These are phyloP conservation scores for Capronia coronata DNA, from an alignment of 2,329 filamentous ascomycete genomes.

Conservation along the genomic window DNA sequence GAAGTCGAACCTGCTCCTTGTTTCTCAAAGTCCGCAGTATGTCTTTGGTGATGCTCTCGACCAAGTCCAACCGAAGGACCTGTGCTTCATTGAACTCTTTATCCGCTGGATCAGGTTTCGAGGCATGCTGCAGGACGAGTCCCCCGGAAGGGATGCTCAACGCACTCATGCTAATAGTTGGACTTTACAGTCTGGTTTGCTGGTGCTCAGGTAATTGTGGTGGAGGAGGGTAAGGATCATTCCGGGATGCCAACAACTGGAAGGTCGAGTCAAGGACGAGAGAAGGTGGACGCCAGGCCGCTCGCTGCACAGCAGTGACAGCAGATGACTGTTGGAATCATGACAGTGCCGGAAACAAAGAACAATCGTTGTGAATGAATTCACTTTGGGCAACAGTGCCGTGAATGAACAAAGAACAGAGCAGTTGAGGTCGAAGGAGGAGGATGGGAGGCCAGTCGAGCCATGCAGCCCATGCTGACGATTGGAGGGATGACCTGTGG, in stretches of 20 bases:
- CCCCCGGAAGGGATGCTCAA: constrained; percentile 22
- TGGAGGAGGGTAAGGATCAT: constrained; percentile 7
- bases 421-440: constrained; percentile 15
- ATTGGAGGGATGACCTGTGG: constrained; percentile 23
- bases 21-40: constrained; percentile 40
- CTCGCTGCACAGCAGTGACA: constrained; percentile 24
- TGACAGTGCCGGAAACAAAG: constrained; percentile 14
- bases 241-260: neutral
- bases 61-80: constrained; percentile 44
- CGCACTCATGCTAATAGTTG: constrained; percentile 18
- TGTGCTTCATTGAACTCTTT: constrained; percentile 33
- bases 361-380: constrained; percentile 10
- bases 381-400: constrained; percentile 7
- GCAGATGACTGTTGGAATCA: constrained; percentile 16
- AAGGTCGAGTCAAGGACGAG: neutral
- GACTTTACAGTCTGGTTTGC: neutral
- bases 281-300: constrained; percentile 1
- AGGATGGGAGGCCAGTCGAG: constrained; percentile 7
- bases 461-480: constrained; percentile 18
- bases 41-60: constrained; percentile 41
- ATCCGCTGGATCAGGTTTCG: constrained; percentile 4
- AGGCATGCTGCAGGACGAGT: constrained; percentile 10
- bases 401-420: constrained; percentile 12
- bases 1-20: constrained; percentile 40
- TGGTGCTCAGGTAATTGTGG: constrained; percentile 1